These are phyloP conservation scores for Blastobotrys robertii DNA, from an alignment of 805 yeast species.

Conservation along the genomic window DNA sequence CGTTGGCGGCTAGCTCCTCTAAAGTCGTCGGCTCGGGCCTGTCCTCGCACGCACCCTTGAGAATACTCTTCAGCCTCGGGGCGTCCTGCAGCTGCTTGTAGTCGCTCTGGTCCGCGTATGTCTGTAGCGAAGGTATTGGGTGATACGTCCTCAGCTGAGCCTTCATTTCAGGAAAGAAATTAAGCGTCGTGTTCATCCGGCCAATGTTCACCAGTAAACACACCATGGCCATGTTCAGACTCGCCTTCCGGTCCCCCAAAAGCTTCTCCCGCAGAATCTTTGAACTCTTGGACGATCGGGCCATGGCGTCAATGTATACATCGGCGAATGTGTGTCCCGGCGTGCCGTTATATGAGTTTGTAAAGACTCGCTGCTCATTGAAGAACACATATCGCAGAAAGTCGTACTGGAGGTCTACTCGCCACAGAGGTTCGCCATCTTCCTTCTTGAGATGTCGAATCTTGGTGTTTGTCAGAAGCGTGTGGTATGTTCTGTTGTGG, in stretches of 20 bases:
- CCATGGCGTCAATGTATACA: conserved; percentile 68
- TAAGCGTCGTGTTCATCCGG: conserved; percentile 87
- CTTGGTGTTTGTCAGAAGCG: conserved; percentile 24
- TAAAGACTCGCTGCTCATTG: conserved; percentile 57
- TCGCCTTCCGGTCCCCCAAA: conserved; percentile 51
- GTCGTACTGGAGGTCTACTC: conserved; percentile 79
- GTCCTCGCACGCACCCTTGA: conserved; percentile 79
- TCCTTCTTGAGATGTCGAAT: conserved; percentile 55
- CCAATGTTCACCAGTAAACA: conserved; percentile 87
- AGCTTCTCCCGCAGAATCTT: conserved; percentile 73
- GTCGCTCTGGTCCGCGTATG: conserved; percentile 43
- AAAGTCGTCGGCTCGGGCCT: conserved; percentile 39
- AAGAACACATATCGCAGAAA: conserved; percentile 57
- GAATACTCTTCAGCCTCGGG: conserved; percentile 80
- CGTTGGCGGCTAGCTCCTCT: conserved; percentile 34
- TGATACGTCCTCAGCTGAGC: conserved; percentile 89
- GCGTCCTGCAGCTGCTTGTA: conserved; percentile 88
- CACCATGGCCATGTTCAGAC: conserved; percentile 62
- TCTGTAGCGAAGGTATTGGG: conserved; percentile 83
- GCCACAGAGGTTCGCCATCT: conserved; percentile 89
- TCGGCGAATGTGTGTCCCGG: conserved; percentile 69
- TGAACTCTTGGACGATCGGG: conserved; percentile 76
- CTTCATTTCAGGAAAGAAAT: conserved; percentile 89
- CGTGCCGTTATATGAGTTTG: conserved; percentile 29
- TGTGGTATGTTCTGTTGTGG: conserved; percentile 14